These are phyloP conservation scores for Fibroporia radiculosa DNA, from an alignment of 768 basidiomycete species.

Conservation along the genomic window DNA sequence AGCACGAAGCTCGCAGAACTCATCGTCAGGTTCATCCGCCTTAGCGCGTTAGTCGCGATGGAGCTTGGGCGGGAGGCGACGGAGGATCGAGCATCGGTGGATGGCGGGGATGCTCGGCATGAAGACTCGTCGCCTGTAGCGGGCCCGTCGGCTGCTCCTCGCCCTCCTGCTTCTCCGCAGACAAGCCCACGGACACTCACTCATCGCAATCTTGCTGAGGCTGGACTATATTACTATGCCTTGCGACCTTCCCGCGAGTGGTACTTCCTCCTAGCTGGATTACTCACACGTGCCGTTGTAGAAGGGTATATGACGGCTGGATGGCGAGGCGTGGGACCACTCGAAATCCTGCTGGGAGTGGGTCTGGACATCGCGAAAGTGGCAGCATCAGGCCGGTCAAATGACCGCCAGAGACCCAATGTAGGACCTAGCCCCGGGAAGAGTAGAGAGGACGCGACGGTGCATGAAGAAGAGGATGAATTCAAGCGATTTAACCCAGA, in stretches of 20 bases:
- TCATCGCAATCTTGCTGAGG: conserved; percentile 9
- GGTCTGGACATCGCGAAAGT: conserved; percentile 44
- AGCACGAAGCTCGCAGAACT: conserved; percentile 62
- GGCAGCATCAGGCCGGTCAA: conserved; percentile 2
- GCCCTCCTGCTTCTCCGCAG: conserved; percentile 14
- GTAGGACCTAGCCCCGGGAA: neutral
- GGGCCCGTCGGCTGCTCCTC: conserved; percentile 4
- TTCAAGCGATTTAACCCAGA: conserved; percentile 68
- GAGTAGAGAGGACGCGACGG: neutral
- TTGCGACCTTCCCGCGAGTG: conserved; percentile 67
- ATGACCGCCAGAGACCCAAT: neutral
- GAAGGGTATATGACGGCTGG: conserved; percentile 81
- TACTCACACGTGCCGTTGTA: conserved; percentile 75
- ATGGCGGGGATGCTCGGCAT: conserved; percentile 23
- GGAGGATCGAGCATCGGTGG: conserved; percentile 33
- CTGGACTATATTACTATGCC: conserved; percentile 26
- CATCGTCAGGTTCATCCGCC: conserved; percentile 62
- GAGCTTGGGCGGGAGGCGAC: conserved; percentile 66
- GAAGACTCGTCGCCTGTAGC: conserved; percentile 13
- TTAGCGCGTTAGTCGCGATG: conserved; percentile 72
- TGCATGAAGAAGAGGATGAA: conserved; percentile 20
- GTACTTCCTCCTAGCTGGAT: conserved; percentile 72
- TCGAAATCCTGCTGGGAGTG: conserved; percentile 65
- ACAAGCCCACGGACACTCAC: conserved; percentile 14
- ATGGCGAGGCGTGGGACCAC: conserved; percentile 67